These are phyloP conservation scores for Tetracladium maxilliforme DNA, from an alignment of 2,329 filamentous ascomycete genomes.

Conservation along the genomic window DNA sequence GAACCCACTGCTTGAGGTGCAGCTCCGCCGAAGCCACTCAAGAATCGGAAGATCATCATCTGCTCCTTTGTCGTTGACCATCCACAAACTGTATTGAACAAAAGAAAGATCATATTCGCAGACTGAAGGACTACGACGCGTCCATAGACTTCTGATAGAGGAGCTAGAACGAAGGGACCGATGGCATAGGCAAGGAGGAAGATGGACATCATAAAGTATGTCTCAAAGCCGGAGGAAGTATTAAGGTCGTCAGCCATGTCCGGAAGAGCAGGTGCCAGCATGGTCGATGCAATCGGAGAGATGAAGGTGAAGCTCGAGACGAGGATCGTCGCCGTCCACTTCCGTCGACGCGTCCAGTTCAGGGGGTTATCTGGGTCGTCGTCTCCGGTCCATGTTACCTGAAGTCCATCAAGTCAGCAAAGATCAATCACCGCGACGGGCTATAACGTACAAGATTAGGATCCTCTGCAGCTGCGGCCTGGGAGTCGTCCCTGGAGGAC, in stretches of 20 bases:
- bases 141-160: conserved; percentile 45
- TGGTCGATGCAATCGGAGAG: conserved; percentile 20
- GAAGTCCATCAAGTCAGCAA: too few relatives aligned
- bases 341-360: conserved; percentile 25
- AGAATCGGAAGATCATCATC: conserved; percentile 41
- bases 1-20: conserved; percentile 31
- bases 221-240: conserved; percentile 9
- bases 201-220: conserved; percentile 11
- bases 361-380: conserved; percentile 42
- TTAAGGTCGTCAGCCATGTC: conserved; percentile 10
- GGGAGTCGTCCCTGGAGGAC: too few relatives aligned
- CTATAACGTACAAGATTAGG: too few relatives aligned
- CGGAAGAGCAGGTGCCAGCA: conserved; percentile 25
- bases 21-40: conserved; percentile 42
- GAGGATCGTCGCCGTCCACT: conserved; percentile 13
- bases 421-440: too few relatives aligned
- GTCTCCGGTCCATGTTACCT: too few relatives aligned
- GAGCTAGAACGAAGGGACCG: conserved; percentile 42
- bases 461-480: too few relatives aligned
- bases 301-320: conserved; percentile 17
- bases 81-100: conserved; percentile 39
- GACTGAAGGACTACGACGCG: conserved; percentile 42
- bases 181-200: conserved; percentile 29
- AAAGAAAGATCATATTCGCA: conserved; percentile 35
- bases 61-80: conserved; percentile 31